Base-by-base conservation (phyloP, 106 monocot genomes). In the Dendrobium huoshanense region DNA sequence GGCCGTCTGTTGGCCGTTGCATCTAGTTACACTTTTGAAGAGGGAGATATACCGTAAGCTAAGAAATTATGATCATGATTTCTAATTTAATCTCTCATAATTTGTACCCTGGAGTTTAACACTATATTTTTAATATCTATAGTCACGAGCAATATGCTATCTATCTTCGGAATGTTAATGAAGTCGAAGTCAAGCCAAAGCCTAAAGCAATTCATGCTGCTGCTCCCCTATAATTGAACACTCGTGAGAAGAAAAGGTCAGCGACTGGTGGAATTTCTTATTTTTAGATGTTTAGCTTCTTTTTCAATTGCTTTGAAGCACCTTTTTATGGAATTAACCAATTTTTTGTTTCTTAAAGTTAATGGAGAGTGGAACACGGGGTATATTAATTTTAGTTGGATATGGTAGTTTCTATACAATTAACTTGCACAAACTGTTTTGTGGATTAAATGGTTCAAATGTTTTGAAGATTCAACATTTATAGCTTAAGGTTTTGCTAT, bases 101-200 rank as follows among this genome's bases (percentile, higher is more conserved):
- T 41, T n/a, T 73, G 4, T 4, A 64, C 2, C 7, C 37, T 70
- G 68, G 33, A 70, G 64, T 24, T 64, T 24, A 9, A 6, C 44
- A 1, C 13, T 51, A 11, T 13, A 1, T 27, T 33, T 16, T 13
- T 19, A 19, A 1, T 25, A 17, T 72, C 77, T 75, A 15, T 86
- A 96, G 96, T 25, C 92, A 91, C 79, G 92, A 90, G 45, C 83
- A 92, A 44, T 94, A 98, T 88, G 85, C 89, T n/a, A 91, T 98
- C 27, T 98, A 92, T 77, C 83, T 98, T 10, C 86, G 97, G 77
- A 90, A 87, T 43, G 82, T 98, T 51, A 91, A 88, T 77, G 97
- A 98, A 86, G 82, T 91, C 9, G 97, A 98, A 81, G 97, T 98
- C 58, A 98, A 92, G 79, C 94, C 97, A 73, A 98, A 98, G 91